These are phyloP conservation scores for Neolentinus lepideus DNA, from an alignment of 1,284 basidiomycete species.

Conservation along the genomic window DNA sequence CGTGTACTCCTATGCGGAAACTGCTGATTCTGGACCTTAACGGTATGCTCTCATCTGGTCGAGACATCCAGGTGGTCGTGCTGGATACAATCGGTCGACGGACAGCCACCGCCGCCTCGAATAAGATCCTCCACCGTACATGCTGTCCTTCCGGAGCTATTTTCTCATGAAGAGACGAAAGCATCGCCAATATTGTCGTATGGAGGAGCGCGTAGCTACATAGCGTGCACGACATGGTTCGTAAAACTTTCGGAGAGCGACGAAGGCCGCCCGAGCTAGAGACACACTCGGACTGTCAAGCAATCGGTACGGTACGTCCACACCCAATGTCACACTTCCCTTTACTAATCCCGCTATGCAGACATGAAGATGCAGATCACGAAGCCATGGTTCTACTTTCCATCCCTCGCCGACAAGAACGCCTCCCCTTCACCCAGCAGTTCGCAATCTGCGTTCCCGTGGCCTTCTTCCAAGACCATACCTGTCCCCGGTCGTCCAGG, in stretches of 20 bases:
- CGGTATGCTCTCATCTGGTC: constrained; percentile 74
- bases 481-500: constrained; percentile 9
- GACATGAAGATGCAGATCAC: constrained; percentile 63
- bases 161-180: constrained; percentile 49
- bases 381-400: constrained; percentile 61
- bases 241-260: constrained; percentile 41
- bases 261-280: constrained; percentile 69
- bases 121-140: constrained; percentile 62
- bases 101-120: constrained; percentile 11
- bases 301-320: constrained; percentile 52
- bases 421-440: constrained; percentile 9
- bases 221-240: constrained; percentile 70
- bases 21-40: constrained; percentile 80
- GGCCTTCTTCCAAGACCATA: constrained; percentile 1
- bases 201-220: constrained; percentile 84
- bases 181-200: constrained; percentile 76
- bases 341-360: constrained; percentile 16
- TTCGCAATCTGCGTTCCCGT: constrained; percentile 5
- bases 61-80: constrained; percentile 22
- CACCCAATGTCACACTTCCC: constrained; percentile 5
- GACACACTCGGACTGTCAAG: constrained; percentile 62
- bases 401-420: constrained; percentile 3
- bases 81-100: constrained; percentile 10
- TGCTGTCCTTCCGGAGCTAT: constrained; percentile 57
- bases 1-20: constrained; percentile 40